A percentile compares a stretch with the other conserved stretches of the same genome.
Conservation (phyloP, 1,284 basidiomycete species). For the Rhizoctonia solani region DNA sequence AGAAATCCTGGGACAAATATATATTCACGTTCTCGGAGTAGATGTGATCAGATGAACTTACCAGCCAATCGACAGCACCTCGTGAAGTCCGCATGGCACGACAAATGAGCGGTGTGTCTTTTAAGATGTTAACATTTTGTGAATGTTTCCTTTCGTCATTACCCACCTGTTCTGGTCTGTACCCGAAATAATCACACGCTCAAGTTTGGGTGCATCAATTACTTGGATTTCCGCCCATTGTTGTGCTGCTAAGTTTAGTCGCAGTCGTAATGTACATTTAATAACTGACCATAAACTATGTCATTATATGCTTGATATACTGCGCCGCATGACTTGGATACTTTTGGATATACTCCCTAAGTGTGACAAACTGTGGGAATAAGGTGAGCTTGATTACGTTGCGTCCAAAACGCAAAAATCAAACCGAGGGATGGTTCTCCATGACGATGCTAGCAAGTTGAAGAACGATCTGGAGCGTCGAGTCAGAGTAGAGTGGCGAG, state of each 20-base stretch:
- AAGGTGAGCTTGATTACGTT: not conserved
- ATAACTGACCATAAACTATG: conserved; percentile 53
- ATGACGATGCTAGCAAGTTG: conserved; percentile 17
- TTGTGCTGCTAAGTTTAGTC: conserved; percentile 55
- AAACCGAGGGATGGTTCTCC: conserved; percentile 37
- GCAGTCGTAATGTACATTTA: conserved; percentile 15
- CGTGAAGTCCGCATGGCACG: conserved; percentile 68
- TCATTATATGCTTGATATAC: conserved; percentile 69
- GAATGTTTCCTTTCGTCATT: not conserved
- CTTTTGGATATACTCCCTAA: conserved; percentile 50
- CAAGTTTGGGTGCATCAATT: conserved; percentile 60
- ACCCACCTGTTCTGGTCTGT: conserved; percentile 59
- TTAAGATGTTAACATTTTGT: not conserved
- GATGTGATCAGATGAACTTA: conserved; percentile 24
- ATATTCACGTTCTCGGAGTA: conserved; percentile 38
- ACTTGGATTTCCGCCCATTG: conserved; percentile 67
- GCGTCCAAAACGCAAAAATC: not conserved
- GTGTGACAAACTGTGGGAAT: conserved; percentile 37
- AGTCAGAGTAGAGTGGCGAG: conserved; percentile 18
- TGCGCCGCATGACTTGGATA: conserved; percentile 56
- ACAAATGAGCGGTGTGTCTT: conserved; percentile 55
- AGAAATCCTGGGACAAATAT: conserved; percentile 32
- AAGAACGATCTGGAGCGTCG: not conserved
- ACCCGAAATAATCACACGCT: conserved; percentile 63
- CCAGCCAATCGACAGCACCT: conserved; percentile 62